phyloP scores from a whole-genome alignment of 768 basidiomycete species.

The Boletus rubescentipes region DNA sequence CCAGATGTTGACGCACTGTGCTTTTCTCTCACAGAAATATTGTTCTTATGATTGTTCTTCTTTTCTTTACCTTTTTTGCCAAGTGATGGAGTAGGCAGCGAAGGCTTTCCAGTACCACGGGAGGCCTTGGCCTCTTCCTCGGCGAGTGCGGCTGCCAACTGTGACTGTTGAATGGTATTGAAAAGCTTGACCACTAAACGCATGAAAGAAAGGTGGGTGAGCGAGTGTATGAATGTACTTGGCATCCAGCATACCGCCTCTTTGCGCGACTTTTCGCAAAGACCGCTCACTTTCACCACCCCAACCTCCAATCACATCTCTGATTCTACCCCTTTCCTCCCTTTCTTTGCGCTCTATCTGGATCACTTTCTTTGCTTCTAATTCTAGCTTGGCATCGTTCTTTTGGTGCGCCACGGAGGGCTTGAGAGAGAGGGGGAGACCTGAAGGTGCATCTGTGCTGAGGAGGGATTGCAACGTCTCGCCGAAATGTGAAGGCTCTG shows the following conservation, averaged over 20 bases:
- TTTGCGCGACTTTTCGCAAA: slow-evolving; percentile 79
- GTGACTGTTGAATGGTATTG: slow-evolving; percentile 83
- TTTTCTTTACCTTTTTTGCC: slow-evolving; percentile 45
- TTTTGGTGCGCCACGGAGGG: slow-evolving; percentile 66
- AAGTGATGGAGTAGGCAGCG: slow-evolving; percentile 62
- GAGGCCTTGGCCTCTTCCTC: slow-evolving; percentile 58
- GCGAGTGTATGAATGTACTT: not conserved
- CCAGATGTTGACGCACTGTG: slow-evolving; percentile 45
- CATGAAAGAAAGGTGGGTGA: not conserved
- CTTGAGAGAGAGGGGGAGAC: slow-evolving; percentile 74
- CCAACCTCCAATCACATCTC: slow-evolving; percentile 84
- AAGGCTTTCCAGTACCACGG: slow-evolving; percentile 73
- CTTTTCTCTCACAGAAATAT: slow-evolving; percentile 52
- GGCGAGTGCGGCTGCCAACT: slow-evolving; percentile 50
- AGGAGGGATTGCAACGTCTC: slow-evolving; percentile 71
- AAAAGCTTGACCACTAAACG: slow-evolving; percentile 76
- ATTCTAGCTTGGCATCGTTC: slow-evolving; percentile 76
- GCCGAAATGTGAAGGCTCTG: slow-evolving; percentile 72
- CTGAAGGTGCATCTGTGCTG: slow-evolving; percentile 66
- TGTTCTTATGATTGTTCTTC: slow-evolving; percentile 56
- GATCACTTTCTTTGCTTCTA: slow-evolving; percentile 67
- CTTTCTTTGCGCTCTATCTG: slow-evolving; percentile 71
- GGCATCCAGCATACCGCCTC: slow-evolving; percentile 59
- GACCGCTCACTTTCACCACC: slow-evolving; percentile 78
- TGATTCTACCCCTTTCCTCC: slow-evolving; percentile 66